phyloP scores from a whole-genome alignment of 2,329 filamentous ascomycete species.

The Dryadomyces quercus-mongolicae region DNA sequence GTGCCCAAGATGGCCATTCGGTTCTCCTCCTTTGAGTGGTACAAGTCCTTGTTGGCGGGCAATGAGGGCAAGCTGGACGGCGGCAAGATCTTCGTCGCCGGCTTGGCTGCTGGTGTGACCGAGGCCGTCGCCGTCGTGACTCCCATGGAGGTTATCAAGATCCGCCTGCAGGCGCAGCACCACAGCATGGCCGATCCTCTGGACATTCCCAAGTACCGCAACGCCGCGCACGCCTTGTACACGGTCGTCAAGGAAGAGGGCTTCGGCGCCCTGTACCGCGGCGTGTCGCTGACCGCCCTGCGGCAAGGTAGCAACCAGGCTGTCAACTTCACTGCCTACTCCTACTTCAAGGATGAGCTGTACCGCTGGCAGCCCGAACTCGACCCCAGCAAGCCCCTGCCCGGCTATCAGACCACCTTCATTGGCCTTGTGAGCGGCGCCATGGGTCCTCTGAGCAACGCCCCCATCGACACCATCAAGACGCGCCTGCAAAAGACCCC shows the following conservation, averaged over 20 bases:
- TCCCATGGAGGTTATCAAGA: slow-evolving; percentile 99
- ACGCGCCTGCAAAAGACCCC: slow-evolving; percentile 86
- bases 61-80: slow-evolving; percentile 41
- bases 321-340: slow-evolving; percentile 97
- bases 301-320: slow-evolving; percentile 96
- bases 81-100: slow-evolving; percentile 60
- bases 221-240: slow-evolving; percentile 71
- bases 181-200: slow-evolving; percentile 96
- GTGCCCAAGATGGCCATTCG: slow-evolving; percentile 99
- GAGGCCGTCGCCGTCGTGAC: slow-evolving; percentile 95
- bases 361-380: slow-evolving; percentile 62
- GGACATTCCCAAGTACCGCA: slow-evolving; percentile 93
- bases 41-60: slow-evolving; percentile 74
- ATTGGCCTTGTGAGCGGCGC: slow-evolving; percentile 88
- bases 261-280: slow-evolving; percentile 74
- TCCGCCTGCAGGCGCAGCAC: slow-evolving; percentile 93
- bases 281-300: slow-evolving; percentile 84
- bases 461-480: slow-evolving; percentile 98
- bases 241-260: slow-evolving; percentile 92
- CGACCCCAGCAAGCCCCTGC: slow-evolving; percentile 47
- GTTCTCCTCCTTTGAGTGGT: slow-evolving; percentile 93
- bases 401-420: slow-evolving; percentile 78
- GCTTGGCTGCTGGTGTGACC: slow-evolving; percentile 83
- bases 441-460: slow-evolving; percentile 92
- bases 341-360: slow-evolving; percentile 74